Base-by-base conservation (phyloP, 2,329 filamentous ascomycete species). In the Magnaporthales sp. region DNA sequence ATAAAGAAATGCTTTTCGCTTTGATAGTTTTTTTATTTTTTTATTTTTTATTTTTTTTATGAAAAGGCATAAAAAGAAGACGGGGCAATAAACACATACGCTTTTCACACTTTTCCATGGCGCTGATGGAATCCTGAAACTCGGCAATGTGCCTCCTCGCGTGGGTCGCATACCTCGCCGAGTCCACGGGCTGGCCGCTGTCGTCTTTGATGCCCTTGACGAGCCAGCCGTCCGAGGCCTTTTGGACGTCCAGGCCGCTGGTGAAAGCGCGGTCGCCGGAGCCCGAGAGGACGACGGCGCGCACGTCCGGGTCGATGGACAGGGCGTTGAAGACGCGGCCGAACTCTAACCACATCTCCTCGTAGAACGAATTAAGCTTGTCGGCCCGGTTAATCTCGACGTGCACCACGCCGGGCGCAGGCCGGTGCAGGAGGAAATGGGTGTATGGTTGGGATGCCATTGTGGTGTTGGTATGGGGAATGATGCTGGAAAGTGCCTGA, bases 301-400 rank as follows among this genome's bases (percentile, higher is more conserved):
- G 91, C 66, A 96, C 85, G 56, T 89, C 83, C 0, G 89, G 80
- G 77, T 93, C 90, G 68, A 79, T 75, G 58, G 91, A 93, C 68
- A 97, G 86, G 68, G 84, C 83, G 67, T 81, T 77, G 80, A 98
- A 95, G 71, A 96, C 82, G 13, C 77, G 74, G 66, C 88, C 86
- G 69, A 97, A 83, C 80, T 96, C 92, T 66, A 89, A 80, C 92
- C 93, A 97, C 88, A 97, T 94, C 66, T 86, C 80, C 75, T 92
- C 88, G 70, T 87, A 84, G 77, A 97, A 97, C 70, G 93, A 88
- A 77, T 98, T 98, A 76, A 97, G 81, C 80, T 96, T 97, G 70
- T 86, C 78, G 1, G 93, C 87, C 1, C 93, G 86, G 80, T 96
- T 93, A 79, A 96, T 96, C 79, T 97, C 90, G 68, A 98, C 90